Evolutionary conservation across 2,329 filamentous ascomycete species (phyloP).

Genomic region (Colletotrichum costaricense): DNA sequence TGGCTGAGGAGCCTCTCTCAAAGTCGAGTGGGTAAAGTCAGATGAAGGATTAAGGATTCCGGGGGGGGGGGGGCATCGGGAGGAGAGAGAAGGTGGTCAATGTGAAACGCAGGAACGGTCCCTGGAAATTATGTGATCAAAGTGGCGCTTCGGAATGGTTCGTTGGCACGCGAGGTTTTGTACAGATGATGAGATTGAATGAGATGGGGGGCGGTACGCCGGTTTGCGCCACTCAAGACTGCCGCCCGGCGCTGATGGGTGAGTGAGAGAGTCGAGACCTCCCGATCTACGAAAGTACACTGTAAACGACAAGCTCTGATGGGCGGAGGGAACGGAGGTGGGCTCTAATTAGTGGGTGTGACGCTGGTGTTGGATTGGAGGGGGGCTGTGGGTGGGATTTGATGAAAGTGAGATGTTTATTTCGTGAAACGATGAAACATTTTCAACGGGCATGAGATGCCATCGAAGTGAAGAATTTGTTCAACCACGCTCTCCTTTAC

Average conservation of each 20-base stretch:
- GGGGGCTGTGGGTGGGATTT: not conserved
- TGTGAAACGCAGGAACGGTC: slow-evolving; percentile 26
- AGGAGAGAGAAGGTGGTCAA: not conserved
- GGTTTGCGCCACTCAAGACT: not conserved
- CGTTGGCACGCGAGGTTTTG: not conserved
- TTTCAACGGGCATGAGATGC: not conserved
- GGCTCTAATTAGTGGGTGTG: not conserved
- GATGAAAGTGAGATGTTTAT: not conserved
- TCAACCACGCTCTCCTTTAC: not conserved
- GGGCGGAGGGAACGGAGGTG: not conserved
- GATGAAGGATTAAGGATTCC: not conserved
- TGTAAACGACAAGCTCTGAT: not conserved
- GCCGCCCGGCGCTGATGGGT: not conserved
- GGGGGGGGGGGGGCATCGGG: not conserved
- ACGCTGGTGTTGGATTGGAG: not conserved
- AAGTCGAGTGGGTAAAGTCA: not conserved
- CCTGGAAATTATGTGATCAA: not conserved
- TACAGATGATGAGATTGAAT: not conserved
- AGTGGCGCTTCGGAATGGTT: not conserved
- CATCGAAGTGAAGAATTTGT: not conserved
- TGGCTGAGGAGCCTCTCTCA: not conserved
- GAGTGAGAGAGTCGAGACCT: not conserved
- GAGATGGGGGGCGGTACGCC: not conserved
- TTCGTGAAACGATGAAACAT: slow-evolving; percentile 16
- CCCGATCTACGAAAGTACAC: not conserved